Base-by-base conservation (phyloP, 129 eudicot genomes). In the Centella asiatica region DNA sequence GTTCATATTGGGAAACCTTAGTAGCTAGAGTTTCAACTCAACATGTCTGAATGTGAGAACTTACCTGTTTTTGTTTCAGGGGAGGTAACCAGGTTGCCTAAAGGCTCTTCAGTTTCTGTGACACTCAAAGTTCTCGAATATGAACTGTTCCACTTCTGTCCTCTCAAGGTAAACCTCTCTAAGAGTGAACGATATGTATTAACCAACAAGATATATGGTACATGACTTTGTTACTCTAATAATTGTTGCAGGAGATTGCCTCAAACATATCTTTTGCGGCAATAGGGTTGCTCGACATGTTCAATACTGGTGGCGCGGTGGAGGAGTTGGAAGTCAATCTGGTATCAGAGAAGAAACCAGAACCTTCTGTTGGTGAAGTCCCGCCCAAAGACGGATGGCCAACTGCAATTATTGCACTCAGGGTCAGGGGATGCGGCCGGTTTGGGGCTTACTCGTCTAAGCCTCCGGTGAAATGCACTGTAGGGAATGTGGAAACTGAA, bases 51-150 rank as follows among this genome's bases (percentile, higher is more conserved):
- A 9, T 23, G 50, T 46, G 19, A 31, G 26, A 12, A 14, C 11
- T 53, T 26, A 6, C 4, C n/a, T 51, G 32, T 45, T 6, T 4
- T 5, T 27, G 48, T 36, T 71, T 65, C 80, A 86, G 94, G 94
- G 46, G 89, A 86, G 77, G 69, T 90, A 9, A 54, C 84, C 36
- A 72, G 78, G 50, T 50, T 90, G 66, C 94, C 94, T 12, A 81
- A 81, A 74, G 95, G 79, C 28, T 86, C 83, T 66, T 79, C 95
- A 3, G 60, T 86, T 65, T 90, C 87, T 2, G 90, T 86, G 65
- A 86, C 94, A 18, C 94, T 90, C 31, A 81, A 81, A 60, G 95
- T 84, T 69, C 84, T 83, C 26, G 95, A 90, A 59, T 90, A 86
- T 12, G 90, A 90, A 66, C 69, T 90, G 69, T 90, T 69, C 77